phyloP scores from a whole-genome alignment of 163 green algal genomes.

The Scenedesmus sp. region DNA sequence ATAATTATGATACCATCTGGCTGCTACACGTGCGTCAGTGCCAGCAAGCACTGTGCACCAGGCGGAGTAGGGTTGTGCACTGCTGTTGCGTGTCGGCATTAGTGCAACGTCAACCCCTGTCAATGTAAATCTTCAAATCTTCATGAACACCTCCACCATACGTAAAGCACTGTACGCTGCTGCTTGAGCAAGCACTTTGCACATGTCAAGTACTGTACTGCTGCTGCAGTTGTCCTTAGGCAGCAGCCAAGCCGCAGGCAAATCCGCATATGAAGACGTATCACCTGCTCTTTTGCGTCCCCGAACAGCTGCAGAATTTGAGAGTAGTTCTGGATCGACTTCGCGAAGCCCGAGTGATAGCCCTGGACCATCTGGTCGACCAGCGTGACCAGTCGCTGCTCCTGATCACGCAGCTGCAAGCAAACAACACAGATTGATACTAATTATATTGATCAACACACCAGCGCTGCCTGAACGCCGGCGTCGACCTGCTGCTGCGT shows the following conservation, averaged over 20 bases:
- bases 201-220: background rate
- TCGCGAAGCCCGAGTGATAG: conserved; percentile 93
- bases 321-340: conserved; percentile 94
- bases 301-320: conserved; percentile 87
- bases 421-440: background rate
- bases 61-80: background rate
- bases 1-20: too few relatives aligned
- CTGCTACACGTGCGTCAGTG: too few relatives aligned
- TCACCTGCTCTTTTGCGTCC: conserved; percentile 77
- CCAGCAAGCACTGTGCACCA: background rate
- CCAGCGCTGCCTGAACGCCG: background rate
- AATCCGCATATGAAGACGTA: background rate
- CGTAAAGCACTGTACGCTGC: background rate
- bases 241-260: background rate
- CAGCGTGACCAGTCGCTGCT: conserved; percentile 76
- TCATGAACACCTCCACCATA: too few relatives aligned
- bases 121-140: too few relatives aligned
- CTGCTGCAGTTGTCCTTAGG: background rate
- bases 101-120: too few relatives aligned
- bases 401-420: conserved; percentile 77
- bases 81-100: background rate
- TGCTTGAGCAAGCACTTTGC: background rate
- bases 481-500: background rate
- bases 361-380: conserved; percentile 88
- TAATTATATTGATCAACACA: background rate